Conservation (phyloP, 2,329 filamentous ascomycete species). For the Nannizziopsis barbatae region DNA sequence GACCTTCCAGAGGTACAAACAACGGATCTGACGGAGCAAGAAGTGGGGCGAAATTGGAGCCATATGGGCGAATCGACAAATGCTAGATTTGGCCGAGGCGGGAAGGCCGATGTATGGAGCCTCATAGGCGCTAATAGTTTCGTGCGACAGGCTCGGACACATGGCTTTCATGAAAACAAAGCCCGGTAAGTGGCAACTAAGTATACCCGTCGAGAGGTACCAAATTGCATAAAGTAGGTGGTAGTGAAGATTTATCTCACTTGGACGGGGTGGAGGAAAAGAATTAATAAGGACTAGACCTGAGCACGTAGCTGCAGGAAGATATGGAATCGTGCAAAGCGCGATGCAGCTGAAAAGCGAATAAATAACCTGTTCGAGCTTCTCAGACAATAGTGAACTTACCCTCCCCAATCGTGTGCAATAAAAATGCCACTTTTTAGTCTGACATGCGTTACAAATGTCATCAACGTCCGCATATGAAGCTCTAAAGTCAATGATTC, state of each 20-base stretch:
- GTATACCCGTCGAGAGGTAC: neutral
- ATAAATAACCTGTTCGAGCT: neutral
- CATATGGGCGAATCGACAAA: neutral
- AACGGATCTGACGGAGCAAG: neutral
- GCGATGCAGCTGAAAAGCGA: neutral
- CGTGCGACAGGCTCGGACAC: too few species aligned
- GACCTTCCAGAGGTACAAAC: neutral
- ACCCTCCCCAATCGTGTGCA: conserved; percentile 1
- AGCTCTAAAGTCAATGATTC: neutral
- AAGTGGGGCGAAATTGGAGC: neutral
- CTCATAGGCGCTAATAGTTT: neutral
- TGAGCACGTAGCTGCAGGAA: neutral
- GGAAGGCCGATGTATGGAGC: neutral
- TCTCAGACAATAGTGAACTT: neutral
- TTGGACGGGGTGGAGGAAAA: neutral
- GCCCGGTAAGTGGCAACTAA: neutral
- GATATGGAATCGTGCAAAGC: neutral
- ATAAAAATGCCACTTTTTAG: neutral
- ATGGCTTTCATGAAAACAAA: too few species aligned
- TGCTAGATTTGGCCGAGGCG: neutral
- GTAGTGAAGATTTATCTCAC: neutral
- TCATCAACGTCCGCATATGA: neutral
- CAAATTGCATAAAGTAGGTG: neutral
- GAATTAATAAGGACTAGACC: neutral
- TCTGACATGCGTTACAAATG: neutral